Base-by-base conservation (phyloP, 2,329 filamentous ascomycete species). In the Colletotrichum costaricense region DNA sequence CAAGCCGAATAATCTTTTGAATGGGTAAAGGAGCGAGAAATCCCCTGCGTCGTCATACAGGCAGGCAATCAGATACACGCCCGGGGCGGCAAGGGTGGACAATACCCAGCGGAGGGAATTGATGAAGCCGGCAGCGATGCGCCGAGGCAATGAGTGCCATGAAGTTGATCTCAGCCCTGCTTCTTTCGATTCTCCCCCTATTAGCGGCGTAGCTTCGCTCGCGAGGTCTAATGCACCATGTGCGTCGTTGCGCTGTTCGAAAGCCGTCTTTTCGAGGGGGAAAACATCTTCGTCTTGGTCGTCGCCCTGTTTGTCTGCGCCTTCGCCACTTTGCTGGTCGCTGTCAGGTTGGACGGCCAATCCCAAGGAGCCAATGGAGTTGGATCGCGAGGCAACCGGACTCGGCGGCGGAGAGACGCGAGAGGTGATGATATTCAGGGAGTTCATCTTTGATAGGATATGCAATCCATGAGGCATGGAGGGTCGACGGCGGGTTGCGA, bases 401-500 rank as follows among this genome's bases (percentile, higher is more conserved):
- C 86, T 90, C 72, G 89, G 84, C 67, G 90, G 83, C 77, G 90
- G 89, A 78, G 91, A 91, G 82, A 95, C 94, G 86, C 93, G 93
- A 82, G 94, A 92, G 80, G 95, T 97, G 83, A 98, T 91, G 83
- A 98, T 94, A 86, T 97, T 97, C 87, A 98, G 88, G 80, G 95
- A 97, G 92, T 98, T 98, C 96, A 98, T 98, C 86, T 89, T 94
- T 87, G 84, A 83, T 78, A 80, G 78, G 78, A 82, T 82, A 79
- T 82, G 83, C 82, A 84, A 87, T 88, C 90, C 90, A 92, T 90
- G 84, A 85, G 80, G 77, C 76, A 76, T 74, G 68, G 54, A 63
- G 64, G 30, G 33, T 64, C 63, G 67, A 62, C 54, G 72, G 46
- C 54, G 38, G 46, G 6, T 62, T 49, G 60, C 55, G 70, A 58